Evolutionary conservation across 805 yeast genomes (phyloP), one percentile per base, ranked within the genome.

Genomic region (Starmera caribaea): DNA sequence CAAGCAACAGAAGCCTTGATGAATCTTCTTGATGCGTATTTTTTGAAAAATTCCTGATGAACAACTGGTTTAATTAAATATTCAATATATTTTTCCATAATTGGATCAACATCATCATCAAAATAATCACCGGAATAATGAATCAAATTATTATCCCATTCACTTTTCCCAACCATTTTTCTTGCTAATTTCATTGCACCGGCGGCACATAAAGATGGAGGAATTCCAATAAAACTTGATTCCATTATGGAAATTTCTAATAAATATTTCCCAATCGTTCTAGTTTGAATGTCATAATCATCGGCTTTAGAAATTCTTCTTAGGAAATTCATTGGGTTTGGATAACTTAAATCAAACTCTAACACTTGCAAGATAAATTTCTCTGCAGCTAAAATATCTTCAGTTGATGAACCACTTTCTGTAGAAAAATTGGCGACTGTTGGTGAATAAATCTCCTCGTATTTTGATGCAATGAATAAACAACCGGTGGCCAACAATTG

Each of bases 271-370:
- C 94, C 96, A 49, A 89, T 68, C 9, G 96, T 88, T 64, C 97
- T 76, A 36, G 90, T 77, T 61, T 83, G 87, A 44, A 85, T 82
- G 58, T 88, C 95, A 66, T 87, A 89, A 58, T 85, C 89, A 60
- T 89, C 96, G 28, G 96, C 97, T 57, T 86, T 87, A 34, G 95
- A 85, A 38, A 89, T 85, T 57, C 96, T 73, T 61, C 97, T 76
- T 53, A 88, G 65, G 56, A 88, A 88, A 61, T 88, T 88, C 87
- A 88, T 81, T 45, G 97, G 96, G 57, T 85, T 86, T 40, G 96
- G 95, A 55, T 83, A 85, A 51, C 84, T 80, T 51, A 88, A 66
- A 59, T 85, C 81, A 59, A 83, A 89, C 44, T 77, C 73, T 39
- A 88, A 66, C 26, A 79, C 74, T 50, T 84, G 81, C 41, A 89